Conservation (phyloP, 2,329 filamentous ascomycete genomes). For the Neofusicoccum cordaticola region DNA sequence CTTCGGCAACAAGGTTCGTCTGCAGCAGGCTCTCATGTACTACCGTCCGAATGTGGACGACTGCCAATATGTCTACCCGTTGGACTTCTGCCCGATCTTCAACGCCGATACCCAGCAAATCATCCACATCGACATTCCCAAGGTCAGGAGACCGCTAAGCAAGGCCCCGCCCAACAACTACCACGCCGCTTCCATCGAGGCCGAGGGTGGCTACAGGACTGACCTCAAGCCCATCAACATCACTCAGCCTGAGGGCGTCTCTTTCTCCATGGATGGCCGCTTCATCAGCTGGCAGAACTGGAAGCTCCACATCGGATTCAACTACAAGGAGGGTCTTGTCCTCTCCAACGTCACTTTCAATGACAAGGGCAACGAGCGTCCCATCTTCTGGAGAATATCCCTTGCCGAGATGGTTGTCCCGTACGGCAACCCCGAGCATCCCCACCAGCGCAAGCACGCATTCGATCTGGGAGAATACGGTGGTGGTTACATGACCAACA, state of each 20-base stretch:
- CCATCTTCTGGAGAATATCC: constrained; percentile 84
- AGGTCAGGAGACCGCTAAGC: constrained; percentile 71
- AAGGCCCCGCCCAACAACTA: constrained; percentile 75
- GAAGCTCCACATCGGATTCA: constrained; percentile 91
- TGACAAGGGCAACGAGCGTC: constrained; percentile 72
- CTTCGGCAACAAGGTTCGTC: constrained; percentile 71
- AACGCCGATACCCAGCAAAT: constrained; percentile 76
- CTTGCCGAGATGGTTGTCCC: constrained; percentile 93
- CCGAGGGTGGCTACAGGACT: constrained; percentile 70
- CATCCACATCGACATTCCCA: constrained; percentile 79
- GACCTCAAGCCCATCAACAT: constrained; percentile 86
- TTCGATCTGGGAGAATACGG: constrained; percentile 81
- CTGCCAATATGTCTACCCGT: constrained; percentile 84
- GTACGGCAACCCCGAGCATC: constrained; percentile 77
- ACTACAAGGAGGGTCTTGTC: constrained; percentile 88
- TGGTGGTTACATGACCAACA: constrained; percentile 81
- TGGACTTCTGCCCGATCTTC: constrained; percentile 93
- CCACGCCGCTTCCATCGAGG: constrained; percentile 68
- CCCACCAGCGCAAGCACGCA: constrained; percentile 77
- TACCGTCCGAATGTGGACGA: constrained; percentile 83
- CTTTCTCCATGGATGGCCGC: constrained; percentile 73
- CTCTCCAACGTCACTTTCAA: constrained; percentile 88
- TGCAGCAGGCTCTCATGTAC: constrained; percentile 95
- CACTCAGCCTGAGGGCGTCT: constrained; percentile 84
- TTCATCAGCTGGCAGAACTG: constrained; percentile 88